Conservation (phyloP, 768 basidiomycete species). For the Lanmaoa rubissima region DNA sequence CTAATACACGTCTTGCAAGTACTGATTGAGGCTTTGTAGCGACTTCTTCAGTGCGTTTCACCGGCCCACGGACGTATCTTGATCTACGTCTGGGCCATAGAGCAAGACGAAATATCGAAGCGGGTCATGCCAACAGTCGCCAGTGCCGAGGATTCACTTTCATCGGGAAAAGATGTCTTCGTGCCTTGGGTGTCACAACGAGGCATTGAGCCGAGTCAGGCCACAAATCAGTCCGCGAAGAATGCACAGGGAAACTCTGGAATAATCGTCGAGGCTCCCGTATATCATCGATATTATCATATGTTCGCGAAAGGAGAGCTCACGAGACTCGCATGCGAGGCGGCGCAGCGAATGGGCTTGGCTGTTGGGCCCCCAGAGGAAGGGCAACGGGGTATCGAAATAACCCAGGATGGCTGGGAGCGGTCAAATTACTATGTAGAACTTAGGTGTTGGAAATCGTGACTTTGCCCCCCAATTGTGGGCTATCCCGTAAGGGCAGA, state of each 20-base stretch:
- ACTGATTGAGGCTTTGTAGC: constrained; percentile 35
- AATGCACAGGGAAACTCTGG: not conserved
- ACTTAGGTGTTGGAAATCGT: constrained; percentile 56
- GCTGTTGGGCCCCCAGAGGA: constrained; percentile 40
- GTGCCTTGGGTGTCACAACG: constrained; percentile 79
- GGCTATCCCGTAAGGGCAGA: constrained; percentile 1
- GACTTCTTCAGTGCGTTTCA: constrained; percentile 63
- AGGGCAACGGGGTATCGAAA: constrained; percentile 50
- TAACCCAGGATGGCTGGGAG: constrained; percentile 80
- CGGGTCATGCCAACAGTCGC: constrained; percentile 49
- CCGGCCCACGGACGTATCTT: constrained; percentile 72
- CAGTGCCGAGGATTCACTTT: not conserved
- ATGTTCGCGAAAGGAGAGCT: constrained; percentile 90
- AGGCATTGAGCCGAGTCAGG: constrained; percentile 19
- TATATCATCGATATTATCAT: constrained; percentile 93
- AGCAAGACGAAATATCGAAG: constrained; percentile 86
- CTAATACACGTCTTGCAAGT: not conserved
- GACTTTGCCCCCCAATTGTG: constrained; percentile 13
- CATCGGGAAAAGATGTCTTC: constrained; percentile 73
- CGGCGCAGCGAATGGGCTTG: constrained; percentile 58
- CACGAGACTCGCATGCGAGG: constrained; percentile 52
- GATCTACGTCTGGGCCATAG: constrained; percentile 96
- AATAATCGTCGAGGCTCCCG: constrained; percentile 24
- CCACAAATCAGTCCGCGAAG: constrained; percentile 4
- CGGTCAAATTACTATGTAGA: constrained; percentile 88